Evolutionary conservation across 257 asterid genomes (phyloP).

Genomic region (Ocimum tenuiflorum): DNA sequence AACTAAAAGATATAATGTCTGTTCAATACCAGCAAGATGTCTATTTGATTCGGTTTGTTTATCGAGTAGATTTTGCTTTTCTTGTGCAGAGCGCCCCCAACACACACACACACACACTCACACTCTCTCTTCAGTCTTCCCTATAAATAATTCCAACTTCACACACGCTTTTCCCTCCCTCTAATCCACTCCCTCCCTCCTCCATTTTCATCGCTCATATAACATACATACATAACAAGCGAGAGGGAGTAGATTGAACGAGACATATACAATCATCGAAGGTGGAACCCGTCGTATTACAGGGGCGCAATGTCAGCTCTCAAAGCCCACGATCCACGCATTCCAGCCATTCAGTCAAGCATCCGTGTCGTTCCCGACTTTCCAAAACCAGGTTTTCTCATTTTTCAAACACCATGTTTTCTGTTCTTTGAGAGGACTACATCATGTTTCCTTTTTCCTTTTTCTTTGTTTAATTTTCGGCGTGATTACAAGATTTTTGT

Average conservation of each 20-base stretch:
- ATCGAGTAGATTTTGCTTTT: conserved; percentile 12
- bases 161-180: neutral
- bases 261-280: neutral
- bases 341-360: conserved; percentile 63
- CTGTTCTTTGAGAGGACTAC: too few relatives aligned
- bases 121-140: neutral
- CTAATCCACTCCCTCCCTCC: neutral
- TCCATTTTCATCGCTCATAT: neutral
- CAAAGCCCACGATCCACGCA: conserved; percentile 61
- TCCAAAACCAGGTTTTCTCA: conserved; percentile 53
- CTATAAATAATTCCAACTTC: conserved; percentile 6
- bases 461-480: neutral
- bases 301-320: conserved; percentile 47
- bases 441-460: too few relatives aligned
- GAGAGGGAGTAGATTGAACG: neutral
- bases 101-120: neutral
- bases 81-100: conserved; percentile 9
- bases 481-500: conserved; percentile 8
- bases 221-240: neutral
- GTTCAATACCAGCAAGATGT: neutral
- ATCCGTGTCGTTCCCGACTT: conserved; percentile 77
- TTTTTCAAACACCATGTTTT: neutral
- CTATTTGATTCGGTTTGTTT: conserved; percentile 9
- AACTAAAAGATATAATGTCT: neutral
- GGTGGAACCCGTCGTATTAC: neutral